Conservation (phyloP, 768 basidiomycete genomes). For the Lactarius vividus region DNA sequence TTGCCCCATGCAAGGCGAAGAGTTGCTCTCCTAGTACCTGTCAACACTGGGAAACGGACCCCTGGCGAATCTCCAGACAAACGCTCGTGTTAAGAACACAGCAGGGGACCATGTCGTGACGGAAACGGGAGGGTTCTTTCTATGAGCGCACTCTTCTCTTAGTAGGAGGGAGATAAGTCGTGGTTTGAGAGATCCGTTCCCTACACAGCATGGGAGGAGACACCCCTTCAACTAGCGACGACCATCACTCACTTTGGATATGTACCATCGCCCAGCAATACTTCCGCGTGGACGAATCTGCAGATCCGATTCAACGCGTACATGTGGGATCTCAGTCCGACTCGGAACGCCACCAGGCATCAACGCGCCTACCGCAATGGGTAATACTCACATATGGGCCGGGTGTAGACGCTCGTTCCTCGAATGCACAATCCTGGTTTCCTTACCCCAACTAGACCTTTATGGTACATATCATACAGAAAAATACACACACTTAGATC, state of each 20-base stretch:
- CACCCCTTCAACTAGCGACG: not conserved
- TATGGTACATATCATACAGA: no score
- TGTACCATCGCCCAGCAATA: not conserved
- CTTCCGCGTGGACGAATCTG: not conserved
- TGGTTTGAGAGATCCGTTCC: not conserved
- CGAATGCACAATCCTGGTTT: not conserved
- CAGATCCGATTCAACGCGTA: not conserved
- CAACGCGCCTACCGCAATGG: not conserved
- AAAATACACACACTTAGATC: no score
- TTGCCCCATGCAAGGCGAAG: not conserved
- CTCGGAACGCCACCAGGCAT: constrained; percentile 8
- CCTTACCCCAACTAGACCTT: no score
- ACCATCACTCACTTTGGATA: not conserved
- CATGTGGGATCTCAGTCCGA: constrained; percentile 9
- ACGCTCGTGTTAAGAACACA: not conserved
- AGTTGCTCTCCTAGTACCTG: not conserved
- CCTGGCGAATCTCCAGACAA: not conserved
- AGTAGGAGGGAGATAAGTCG: not conserved
- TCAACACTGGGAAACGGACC: not conserved
- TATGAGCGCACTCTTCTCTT: not conserved
- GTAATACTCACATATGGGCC: not conserved
- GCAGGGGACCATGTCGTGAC: not conserved
- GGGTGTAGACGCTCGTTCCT: not conserved
- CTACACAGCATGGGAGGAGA: not conserved
- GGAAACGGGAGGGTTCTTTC: not conserved